Evolutionary conservation across 345 rosid species (phyloP).

Genomic region (sweet orange (Citrus sinensis)): DVS_A1.0 CM039162.1:32278001-32278500

Average conservation of each 20-base stretch:
- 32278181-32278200: neutral
- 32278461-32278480: conserved; percentile 40
- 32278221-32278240: conserved; percentile 12
- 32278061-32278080: conserved; percentile 61
- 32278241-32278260: conserved; percentile 73
- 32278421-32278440: conserved; percentile 55
- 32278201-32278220: neutral
- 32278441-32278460: conserved; percentile 52
- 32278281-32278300: conserved; percentile 69
- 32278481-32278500: neutral
- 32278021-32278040: conserved; percentile 55
- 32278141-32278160: neutral
- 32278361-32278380: conserved; percentile 45
- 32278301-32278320: conserved; percentile 63
- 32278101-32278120: conserved; percentile 60
- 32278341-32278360: conserved; percentile 53
- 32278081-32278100: conserved; percentile 85
- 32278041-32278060: conserved; percentile 53
- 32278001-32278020: conserved; percentile 62
- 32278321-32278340: conserved; percentile 67
- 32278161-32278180: neutral
- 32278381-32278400: conserved; percentile 79
- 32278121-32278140: neutral
- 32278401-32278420: conserved; percentile 68
- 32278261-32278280: conserved; percentile 59